Evolutionary conservation across 331 rosid species (phyloP), one percentile per base, ranked within the genome.

Genomic region (Stylosanthes scabra): DNA sequence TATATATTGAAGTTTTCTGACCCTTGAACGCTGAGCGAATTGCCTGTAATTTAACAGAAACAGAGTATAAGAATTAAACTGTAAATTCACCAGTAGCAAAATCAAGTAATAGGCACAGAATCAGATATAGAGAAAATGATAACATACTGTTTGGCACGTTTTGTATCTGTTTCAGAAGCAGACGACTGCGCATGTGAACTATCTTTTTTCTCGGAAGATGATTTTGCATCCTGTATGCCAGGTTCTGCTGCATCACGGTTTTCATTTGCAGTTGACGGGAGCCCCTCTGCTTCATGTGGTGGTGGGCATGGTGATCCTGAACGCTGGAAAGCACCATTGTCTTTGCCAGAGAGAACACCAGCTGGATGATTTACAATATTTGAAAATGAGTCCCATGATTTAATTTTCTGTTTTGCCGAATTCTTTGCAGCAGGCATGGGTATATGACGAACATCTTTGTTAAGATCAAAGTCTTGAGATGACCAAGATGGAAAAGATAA

Each of bases 11-110:
- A 92, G 99, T 74, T 95, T 95, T 57, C 99, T 93, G 56, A 92
- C 99, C 72, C 99, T 87, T 40, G 99, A 95, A 4, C 99, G 97
- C 80, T 95, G 99, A 66, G 99, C 99, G 82, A 92, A 92, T 86
- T 95, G 98, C 91, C 99, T 95, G 88, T 80, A 88, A 59, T 28
- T 61, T 40, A 46, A 75, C 54, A 66, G 68, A 64, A 71, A 59
- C 51, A 66, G 44, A 15, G 15, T 39, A 57, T 6, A 29, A 76
- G 27, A 16, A 62, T 10, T 47, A 75, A 82, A 72, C 46, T 69
- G 68, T 77, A 49, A 69, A 71, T 51, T 66, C 60, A 74, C 71
- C 62, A 34, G 46, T 31, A 28, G 34, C 63, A 45, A 70, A 37
- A 74, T 67, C 20, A 67, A 72, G 69, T 20, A 61, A 72, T 77